A percentile compares a stretch with the other conserved stretches of the same genome.
phyloP scores from a whole-genome alignment of 306 rosid genomes.

The Citrullus colocynthis region DNA sequence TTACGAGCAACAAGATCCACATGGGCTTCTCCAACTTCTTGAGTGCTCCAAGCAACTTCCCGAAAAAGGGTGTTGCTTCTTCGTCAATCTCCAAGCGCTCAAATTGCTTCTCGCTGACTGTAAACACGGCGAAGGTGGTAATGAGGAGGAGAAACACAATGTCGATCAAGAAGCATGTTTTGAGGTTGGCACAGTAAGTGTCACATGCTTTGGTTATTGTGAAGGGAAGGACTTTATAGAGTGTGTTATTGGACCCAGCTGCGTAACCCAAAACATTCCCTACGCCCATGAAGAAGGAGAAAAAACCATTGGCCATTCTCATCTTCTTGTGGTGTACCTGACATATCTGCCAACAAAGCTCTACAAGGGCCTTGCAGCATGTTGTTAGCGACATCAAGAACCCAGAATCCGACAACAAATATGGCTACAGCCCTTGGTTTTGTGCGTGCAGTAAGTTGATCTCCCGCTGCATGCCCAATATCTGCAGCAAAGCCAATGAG shows the following conservation, averaged over 20 bases:
- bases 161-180: constrained; percentile 63
- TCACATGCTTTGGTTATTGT: constrained; percentile 55
- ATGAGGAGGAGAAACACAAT: constrained; percentile 26
- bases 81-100: background rate
- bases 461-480: constrained; percentile 28
- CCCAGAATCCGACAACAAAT: constrained; percentile 19
- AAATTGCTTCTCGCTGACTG: constrained; percentile 30
- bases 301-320: constrained; percentile 33
- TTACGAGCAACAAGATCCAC: constrained; percentile 66
- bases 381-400: constrained; percentile 19
- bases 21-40: constrained; percentile 44
- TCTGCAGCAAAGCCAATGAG: constrained; percentile 84
- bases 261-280: constrained; percentile 70
- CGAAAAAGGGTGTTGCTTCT: background rate
- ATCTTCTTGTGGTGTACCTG: constrained; percentile 25
- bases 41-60: constrained; percentile 38
- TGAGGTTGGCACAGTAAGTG: constrained; percentile 64
- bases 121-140: constrained; percentile 18
- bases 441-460: background rate
- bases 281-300: constrained; percentile 75
- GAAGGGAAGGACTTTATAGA: constrained; percentile 44
- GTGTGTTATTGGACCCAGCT: constrained; percentile 45
- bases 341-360: constrained; percentile 14
- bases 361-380: constrained; percentile 22
- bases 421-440: constrained; percentile 14